These are phyloP conservation scores for Aurantiochytrium sp. DNA, from an alignment of 108 stramenopile genomes.

Conservation along the genomic window DNA sequence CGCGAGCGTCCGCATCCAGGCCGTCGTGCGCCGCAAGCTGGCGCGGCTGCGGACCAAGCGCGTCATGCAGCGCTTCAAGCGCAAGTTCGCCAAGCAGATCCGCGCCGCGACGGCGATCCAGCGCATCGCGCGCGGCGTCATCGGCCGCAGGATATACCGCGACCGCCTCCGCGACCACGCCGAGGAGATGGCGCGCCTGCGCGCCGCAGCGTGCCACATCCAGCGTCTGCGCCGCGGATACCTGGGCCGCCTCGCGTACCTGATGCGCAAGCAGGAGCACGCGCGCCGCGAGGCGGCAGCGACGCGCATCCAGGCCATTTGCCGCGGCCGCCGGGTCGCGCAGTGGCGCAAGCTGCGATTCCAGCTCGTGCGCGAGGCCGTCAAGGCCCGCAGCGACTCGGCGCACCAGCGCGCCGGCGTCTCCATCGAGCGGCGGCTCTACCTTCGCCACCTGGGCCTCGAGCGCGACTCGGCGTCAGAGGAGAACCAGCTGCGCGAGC, in stretches of 20 bases:
- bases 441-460: not conserved
- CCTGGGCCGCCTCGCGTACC: not conserved
- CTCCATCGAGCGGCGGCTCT: not conserved
- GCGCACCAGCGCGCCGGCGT: not conserved
- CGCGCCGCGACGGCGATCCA: constrained; percentile 9
- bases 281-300: not conserved
- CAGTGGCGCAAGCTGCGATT: not conserved
- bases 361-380: not conserved
- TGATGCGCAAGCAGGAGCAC: not conserved
- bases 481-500: not conserved
- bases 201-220: not conserved
- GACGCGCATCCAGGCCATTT: not conserved
- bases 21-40: not conserved
- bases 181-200: not conserved
- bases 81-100: not conserved
- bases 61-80: not conserved
- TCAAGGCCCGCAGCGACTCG: not conserved
- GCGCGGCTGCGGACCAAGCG: not conserved
- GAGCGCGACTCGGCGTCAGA: constrained; percentile 16
- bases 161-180: not conserved
- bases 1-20: not conserved
- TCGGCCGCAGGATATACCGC: not conserved
- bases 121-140: not conserved
- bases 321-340: not conserved
- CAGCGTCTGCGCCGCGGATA: not conserved